Conservation (phyloP, 2,329 filamentous ascomycete species). For the Botrytis tulipae region DNA sequence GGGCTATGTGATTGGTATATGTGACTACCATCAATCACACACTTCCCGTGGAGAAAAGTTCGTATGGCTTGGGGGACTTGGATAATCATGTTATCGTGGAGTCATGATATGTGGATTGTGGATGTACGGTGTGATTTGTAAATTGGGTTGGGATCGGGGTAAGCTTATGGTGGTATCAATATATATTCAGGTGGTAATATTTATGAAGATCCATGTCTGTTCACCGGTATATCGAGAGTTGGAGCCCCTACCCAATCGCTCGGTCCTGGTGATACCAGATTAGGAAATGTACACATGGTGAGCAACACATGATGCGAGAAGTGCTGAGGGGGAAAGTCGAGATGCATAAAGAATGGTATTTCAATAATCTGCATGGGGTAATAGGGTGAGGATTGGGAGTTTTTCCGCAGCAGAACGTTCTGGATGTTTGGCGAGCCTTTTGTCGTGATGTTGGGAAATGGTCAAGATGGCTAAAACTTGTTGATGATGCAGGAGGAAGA, state of each 20-base stretch:
- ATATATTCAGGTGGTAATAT: conserved; percentile 3
- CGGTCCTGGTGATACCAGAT: conserved; percentile 11
- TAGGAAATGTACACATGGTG: not conserved
- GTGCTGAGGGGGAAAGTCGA: not conserved
- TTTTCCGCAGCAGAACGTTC: not conserved
- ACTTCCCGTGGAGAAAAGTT: not conserved
- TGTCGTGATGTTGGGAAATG: not conserved
- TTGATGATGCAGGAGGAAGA: not conserved
- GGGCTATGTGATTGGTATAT: not conserved
- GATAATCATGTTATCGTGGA: not conserved
- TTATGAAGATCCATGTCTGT: not conserved
- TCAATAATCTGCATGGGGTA: conserved; percentile 4
- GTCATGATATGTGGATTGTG: not conserved
- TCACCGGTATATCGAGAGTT: not conserved
- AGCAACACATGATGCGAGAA: not conserved
- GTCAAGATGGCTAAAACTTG: not conserved
- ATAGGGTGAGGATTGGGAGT: not conserved
- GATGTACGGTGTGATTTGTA: not conserved
- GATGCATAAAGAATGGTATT: not conserved
- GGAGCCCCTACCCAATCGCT: not conserved
- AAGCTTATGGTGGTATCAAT: conserved; percentile 9
- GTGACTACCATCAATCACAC: not conserved
- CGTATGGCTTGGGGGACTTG: not conserved
- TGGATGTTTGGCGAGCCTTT: not conserved
- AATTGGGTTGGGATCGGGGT: not conserved